Evolutionary conservation across 495 filamentous ascomycete species (phyloP).

Genomic region (Neurospora sp.): DNA sequence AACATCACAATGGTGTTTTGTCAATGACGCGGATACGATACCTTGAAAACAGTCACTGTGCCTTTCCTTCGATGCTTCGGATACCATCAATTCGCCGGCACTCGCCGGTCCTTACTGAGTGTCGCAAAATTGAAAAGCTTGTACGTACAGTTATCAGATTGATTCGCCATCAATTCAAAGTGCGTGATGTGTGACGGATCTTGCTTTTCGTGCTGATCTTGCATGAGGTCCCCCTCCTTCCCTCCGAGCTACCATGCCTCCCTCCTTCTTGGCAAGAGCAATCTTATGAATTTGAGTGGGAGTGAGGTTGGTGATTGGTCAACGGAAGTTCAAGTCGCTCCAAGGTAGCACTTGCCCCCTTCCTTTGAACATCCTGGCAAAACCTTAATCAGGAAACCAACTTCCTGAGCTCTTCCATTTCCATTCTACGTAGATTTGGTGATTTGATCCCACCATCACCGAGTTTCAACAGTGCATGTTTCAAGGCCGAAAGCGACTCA

Average conservation of each 20-base stretch:
- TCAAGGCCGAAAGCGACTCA: background rate
- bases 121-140: background rate
- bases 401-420: background rate
- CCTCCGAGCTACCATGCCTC: background rate
- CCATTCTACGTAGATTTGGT: too few species aligned
- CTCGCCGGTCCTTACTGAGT: background rate
- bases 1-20: background rate
- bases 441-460: background rate
- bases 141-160: background rate
- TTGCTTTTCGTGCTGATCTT: background rate
- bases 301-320: background rate
- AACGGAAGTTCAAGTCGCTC: background rate
- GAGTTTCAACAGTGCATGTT: background rate
- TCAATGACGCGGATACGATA: background rate
- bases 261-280: background rate
- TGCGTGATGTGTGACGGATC: background rate
- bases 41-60: background rate
- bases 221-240: background rate
- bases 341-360: background rate
- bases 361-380: background rate
- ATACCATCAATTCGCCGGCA: background rate
- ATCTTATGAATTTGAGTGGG: background rate
- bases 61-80: background rate
- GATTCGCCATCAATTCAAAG: background rate
- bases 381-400: background rate